Evolutionary conservation across 495 filamentous ascomycete species (phyloP), one percentile per base, ranked within the genome.

Genomic region (Aspergillus asperescens): DNA sequence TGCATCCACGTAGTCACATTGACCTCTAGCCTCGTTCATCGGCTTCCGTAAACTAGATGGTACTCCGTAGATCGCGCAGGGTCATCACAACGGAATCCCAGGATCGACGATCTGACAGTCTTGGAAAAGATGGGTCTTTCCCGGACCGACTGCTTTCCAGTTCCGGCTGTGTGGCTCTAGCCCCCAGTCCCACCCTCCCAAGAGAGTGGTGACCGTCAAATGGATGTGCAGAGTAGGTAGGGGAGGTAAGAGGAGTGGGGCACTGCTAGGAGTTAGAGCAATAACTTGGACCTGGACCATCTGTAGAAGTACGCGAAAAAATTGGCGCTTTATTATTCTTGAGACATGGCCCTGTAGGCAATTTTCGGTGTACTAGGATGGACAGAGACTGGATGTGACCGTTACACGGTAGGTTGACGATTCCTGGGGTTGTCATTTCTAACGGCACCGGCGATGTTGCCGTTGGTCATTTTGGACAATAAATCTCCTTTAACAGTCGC

Each of bases 361-460:
- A 43, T 27, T 44, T 45, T 39, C 52, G 48, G 48, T 65, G 56
- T 45, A 25, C 50, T 62, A 57, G 38, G 58, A 59, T 52, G 25
- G 40, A 47, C 43, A 47, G 53, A 39, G 55, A 60, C 54, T 60
- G 51, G 55, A 58, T 56, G 52, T 42, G 58, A 57, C 52, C 28
- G 60, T 57, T 58, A 37, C 50, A 56, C 46, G 37, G 19, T 42
- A 40, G 43, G 15, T 37, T 46, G 35, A 50, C 22, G 47, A 50
- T 51, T 42, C 51, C 40, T 38, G 47, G 37, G 46, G 28, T 34
- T 42, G 35, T 42, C 18, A 18, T 50, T 31, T 41, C 45, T 28
- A 40, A 56, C 34, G 35, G 52, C 48, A 47, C 24, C 16, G 29
- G 25, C 7, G 48, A n/a, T 39, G 39, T 47, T 39, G 44, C 46